A percentile compares a stretch with the other conserved stretches of the same genome.
These are phyloP conservation scores for Ampelomyces quisqualis DNA, from an alignment of 2,329 filamentous ascomycete genomes.

Conservation along the genomic window DNA sequence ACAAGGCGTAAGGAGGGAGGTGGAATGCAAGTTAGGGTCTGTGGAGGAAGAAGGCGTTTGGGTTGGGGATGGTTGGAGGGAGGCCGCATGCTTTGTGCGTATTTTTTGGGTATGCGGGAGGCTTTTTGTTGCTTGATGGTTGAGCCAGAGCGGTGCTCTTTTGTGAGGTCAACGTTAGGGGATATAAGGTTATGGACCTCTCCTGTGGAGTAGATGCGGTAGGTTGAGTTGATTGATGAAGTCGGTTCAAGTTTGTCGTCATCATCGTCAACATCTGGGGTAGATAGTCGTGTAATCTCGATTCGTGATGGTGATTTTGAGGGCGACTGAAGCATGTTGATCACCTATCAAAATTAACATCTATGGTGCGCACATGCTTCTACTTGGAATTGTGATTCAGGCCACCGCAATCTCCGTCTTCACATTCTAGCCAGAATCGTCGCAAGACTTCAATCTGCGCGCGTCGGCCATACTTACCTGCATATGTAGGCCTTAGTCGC, in stretches of 20 bases:
- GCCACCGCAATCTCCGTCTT: no score
- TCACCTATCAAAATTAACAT: no score
- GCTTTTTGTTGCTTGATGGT: slow-evolving; percentile 13
- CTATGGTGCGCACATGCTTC: no score
- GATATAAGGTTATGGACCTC: slow-evolving; percentile 19
- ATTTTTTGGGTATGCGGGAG: slow-evolving; percentile 9
- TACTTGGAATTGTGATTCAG: no score
- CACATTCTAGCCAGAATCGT: no score
- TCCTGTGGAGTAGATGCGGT: slow-evolving; percentile 27
- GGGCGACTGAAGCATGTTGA: no score
- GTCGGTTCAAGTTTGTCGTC: background rate
- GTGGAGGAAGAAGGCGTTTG: slow-evolving; percentile 32
- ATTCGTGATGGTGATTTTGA: background rate
- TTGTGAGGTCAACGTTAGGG: slow-evolving; percentile 10
- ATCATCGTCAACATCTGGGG: background rate
- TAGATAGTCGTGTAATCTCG: no score
- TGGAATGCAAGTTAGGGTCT: slow-evolving; percentile 34
- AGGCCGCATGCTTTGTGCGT: slow-evolving; percentile 11
- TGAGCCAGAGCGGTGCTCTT: slow-evolving; percentile 22
- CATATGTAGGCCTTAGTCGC: no score
- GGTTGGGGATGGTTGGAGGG: slow-evolving; percentile 3
- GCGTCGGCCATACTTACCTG: no score
- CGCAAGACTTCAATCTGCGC: no score
- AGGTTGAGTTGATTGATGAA: slow-evolving; percentile 9
- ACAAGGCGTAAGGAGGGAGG: slow-evolving; percentile 32